These are phyloP conservation scores for Yamadazyma atmosphaerica DNA, from an alignment of 1,139 yeast species.

Conservation along the genomic window DNA sequence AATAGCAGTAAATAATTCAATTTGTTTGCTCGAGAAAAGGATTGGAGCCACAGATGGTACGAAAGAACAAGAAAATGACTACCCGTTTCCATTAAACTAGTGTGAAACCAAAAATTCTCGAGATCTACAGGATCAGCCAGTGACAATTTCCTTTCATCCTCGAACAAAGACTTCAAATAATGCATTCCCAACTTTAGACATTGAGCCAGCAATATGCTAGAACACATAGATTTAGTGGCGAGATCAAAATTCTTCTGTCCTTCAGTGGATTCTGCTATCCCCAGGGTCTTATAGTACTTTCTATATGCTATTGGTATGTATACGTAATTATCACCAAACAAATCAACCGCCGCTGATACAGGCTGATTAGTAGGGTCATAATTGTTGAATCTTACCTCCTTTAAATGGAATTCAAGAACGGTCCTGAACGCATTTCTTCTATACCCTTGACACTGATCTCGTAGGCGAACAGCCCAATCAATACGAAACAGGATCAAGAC, in stretches of 20 bases:
- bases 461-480: conserved; percentile 5
- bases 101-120: conserved; percentile 28
- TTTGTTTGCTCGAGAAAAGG: neutral
- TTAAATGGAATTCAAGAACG: neutral
- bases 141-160: neutral
- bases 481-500: conserved; percentile 14
- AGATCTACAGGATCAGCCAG: conserved; percentile 4
- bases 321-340: conserved; percentile 16
- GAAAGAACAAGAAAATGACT: conserved; percentile 16
- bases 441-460: neutral
- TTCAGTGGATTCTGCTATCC: neutral
- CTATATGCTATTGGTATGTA: conserved; percentile 19
- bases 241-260: neutral
- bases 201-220: conserved; percentile 16
- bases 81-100: conserved; percentile 24
- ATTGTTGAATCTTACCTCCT: neutral
- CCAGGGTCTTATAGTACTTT: conserved; percentile 2
- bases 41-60: neutral
- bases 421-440: neutral
- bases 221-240: conserved; percentile 5
- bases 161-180: conserved; percentile 6
- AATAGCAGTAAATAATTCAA: neutral
- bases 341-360: too few relatives aligned
- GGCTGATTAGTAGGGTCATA: too few relatives aligned
- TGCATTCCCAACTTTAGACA: conserved; percentile 18